Evolutionary conservation across 257 asterid genomes (phyloP), one percentile per base, ranked within the genome.

Genomic region (Datura wrightii): DNA sequence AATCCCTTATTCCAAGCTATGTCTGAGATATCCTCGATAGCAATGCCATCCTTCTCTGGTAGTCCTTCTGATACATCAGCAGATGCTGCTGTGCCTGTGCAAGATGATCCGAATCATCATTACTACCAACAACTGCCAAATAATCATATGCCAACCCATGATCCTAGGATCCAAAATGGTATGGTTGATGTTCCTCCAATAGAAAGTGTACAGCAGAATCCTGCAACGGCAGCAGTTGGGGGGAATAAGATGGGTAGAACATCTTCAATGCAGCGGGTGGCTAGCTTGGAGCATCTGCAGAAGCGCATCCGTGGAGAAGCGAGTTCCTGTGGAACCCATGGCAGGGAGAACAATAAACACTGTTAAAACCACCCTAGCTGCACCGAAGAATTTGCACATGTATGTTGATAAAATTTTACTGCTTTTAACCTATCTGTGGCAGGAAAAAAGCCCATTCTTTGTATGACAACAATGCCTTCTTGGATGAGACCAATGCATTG

Each of bases 261-360:
- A 36, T 88, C 84, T 84, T 90, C 99, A 3, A 86, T 93, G 97
- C 98, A 93, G 88, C 91, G 98, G 87, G 97, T 94, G 83, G 97
- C 97, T 63, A 96, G 98, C 91, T 89, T 94, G 95, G 98, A 96
- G 74, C 99, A 94, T 88, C 90, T 94, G 83, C 97, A 94, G 91
- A 93, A 93, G 89, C 95, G 97, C 80, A 93, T 95, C 24, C 95
- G 95, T 4, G 92, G 98, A 31, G 93, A 84, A n/a, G 78, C 82
- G 42, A 78, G 83, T 72, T 87, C 93, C 39, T 67, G 84, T 62
- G 93, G 88, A 18, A 88, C 83, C 53, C 86, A 87, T 82, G 92
- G 88, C 79, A 59, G 53, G 87, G 85, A 62, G 91, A 83, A 50
- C 86, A 83, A 50, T 83, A 58, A 83, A 44, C 46, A 10, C 8